Evolutionary conservation across 352 stramenopile genomes (phyloP), one percentile per base, ranked within the genome.

Genomic region (Phytophthora sojae): DNA sequence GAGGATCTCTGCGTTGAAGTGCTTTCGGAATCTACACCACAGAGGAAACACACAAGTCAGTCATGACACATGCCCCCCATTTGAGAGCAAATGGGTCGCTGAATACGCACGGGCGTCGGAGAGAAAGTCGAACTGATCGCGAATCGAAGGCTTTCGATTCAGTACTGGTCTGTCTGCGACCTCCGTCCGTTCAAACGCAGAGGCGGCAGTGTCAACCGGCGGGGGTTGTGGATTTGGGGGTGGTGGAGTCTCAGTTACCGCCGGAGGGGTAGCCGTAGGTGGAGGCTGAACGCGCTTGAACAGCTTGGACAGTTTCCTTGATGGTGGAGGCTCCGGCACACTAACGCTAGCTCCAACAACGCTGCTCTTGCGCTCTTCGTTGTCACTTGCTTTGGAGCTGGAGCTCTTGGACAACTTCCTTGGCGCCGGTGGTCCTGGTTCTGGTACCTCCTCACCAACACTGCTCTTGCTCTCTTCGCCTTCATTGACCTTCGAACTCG

Each of bases 51-150:
- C 19, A 52, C 5, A 23, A 53, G 39, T 67, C 17, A 67, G 25
- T 7, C 3, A 54, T 50, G 32, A 39, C 17, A 11, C 3, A 50
- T 21, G 21, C 21, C 21, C 21, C n/a, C 21, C 21, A 21, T 21
- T 21, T 6, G 3, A 32, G 35, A 19, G 37, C 17, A 58, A n/a
- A 54, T 6, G 8, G 6, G n/a, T 37, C 15, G 19, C 12, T 64
- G n/a, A 58, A 58, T 37, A 75, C 71, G 53, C 30, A 74, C 66
- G 37, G 26, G 57, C 39, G 45, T 58, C 50, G 6, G 64, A 73
- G 59, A 69, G 55, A 49, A 76, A 89, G 47, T 74, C 69, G 37
- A 82, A 74, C 19, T 58, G 67, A 30, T 69, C 75, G n/a, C 69
- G 76, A 32, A 69, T 64, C 25, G 68, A 59, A n/a, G 73, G 55